Percentiles rank a stretch among this genome's conserved stretches.
These are phyloP conservation scores for Cyberlindnera amylophila DNA, from an alignment of 805 yeast species.

Conservation along the genomic window DNA sequence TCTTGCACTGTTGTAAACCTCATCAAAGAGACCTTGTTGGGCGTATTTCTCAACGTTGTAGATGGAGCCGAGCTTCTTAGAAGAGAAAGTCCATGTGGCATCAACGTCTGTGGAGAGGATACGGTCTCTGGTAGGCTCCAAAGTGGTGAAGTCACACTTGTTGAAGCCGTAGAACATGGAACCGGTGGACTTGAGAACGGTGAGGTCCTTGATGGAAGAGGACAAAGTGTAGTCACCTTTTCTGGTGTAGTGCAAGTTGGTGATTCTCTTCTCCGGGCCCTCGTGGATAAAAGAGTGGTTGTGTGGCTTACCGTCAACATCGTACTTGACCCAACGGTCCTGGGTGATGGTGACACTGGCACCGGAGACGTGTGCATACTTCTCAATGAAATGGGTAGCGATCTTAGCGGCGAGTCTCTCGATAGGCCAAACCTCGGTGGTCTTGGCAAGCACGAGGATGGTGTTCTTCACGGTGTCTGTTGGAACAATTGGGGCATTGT, in stretches of 20 bases:
- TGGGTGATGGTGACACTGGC: slow-evolving; percentile 66
- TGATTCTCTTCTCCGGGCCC: slow-evolving; percentile 75
- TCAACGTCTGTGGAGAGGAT: slow-evolving; percentile 83
- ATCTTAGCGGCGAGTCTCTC: slow-evolving; percentile 86
- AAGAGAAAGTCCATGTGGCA: slow-evolving; percentile 66
- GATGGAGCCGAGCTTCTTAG: slow-evolving; percentile 46
- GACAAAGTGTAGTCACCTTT: slow-evolving; percentile 51
- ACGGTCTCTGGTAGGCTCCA: slow-evolving; percentile 79
- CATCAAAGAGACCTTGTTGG: slow-evolving; percentile 62
- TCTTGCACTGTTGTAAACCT: slow-evolving; percentile 58
- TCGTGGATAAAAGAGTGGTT: slow-evolving; percentile 83
- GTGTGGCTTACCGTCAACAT: slow-evolving; percentile 70
- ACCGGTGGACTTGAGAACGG: slow-evolving; percentile 86
- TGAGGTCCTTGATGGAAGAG: slow-evolving; percentile 74
- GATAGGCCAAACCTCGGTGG: slow-evolving; percentile 81
- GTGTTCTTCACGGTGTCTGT: slow-evolving; percentile 94
- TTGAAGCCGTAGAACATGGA: slow-evolving; percentile 89
- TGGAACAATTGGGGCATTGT: slow-evolving; percentile 85
- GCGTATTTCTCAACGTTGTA: slow-evolving; percentile 47
- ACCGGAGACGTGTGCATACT: slow-evolving; percentile 75
- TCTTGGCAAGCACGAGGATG: slow-evolving; percentile 76
- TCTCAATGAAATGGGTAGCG: slow-evolving; percentile 73
- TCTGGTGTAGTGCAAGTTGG: slow-evolving; percentile 49
- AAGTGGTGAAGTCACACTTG: slow-evolving; percentile 84
- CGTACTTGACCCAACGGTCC: slow-evolving; percentile 74